Percentiles rank a stretch among this genome's conserved stretches.
These are phyloP conservation scores for Cinnamomum chago DNA, from an alignment of 164 flowering plant genomes.

Conservation along the genomic window DNA sequence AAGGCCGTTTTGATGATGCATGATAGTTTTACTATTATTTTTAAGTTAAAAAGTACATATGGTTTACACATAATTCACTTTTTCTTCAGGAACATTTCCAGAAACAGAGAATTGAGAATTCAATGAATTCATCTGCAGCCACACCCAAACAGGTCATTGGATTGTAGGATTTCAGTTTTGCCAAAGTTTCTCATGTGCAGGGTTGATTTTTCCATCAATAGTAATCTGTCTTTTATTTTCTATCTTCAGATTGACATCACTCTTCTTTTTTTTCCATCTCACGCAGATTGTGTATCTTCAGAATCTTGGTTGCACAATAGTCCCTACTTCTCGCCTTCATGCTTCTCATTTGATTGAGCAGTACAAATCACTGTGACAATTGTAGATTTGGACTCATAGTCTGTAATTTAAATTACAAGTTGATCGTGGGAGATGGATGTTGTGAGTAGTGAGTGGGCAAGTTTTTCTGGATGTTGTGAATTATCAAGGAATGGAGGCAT, in stretches of 20 bases:
- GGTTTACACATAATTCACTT: neutral
- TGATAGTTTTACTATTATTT: neutral
- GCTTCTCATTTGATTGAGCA: conserved; percentile 92
- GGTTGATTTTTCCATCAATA: too few relatives aligned
- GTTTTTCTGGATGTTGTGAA: too few relatives aligned
- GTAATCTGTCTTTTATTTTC: neutral
- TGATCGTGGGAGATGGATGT: too few relatives aligned
- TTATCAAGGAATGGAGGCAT: too few relatives aligned
- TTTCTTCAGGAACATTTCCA: conserved; percentile 76
- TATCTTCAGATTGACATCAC: neutral
- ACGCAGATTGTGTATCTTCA: conserved; percentile 68
- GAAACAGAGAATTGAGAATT: conserved; percentile 74
- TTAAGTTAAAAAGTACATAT: neutral
- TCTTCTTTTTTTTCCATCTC: neutral
- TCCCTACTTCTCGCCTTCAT: conserved; percentile 88
- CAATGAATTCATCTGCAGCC: conserved; percentile 84
- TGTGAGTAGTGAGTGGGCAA: too few relatives aligned
- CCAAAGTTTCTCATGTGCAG: neutral
- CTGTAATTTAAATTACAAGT: too few relatives aligned
- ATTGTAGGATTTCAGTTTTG: neutral
- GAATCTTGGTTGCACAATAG: conserved; percentile 73
- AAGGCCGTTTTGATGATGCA: neutral
- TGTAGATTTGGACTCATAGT: neutral
- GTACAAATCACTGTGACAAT: conserved; percentile 66
- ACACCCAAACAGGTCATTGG: conserved; percentile 76